Percentiles rank a stretch among this genome's conserved stretches.
phyloP scores from a whole-genome alignment of 169 alveolate genomes.

The Cryptosporidium parvum region DNA sequence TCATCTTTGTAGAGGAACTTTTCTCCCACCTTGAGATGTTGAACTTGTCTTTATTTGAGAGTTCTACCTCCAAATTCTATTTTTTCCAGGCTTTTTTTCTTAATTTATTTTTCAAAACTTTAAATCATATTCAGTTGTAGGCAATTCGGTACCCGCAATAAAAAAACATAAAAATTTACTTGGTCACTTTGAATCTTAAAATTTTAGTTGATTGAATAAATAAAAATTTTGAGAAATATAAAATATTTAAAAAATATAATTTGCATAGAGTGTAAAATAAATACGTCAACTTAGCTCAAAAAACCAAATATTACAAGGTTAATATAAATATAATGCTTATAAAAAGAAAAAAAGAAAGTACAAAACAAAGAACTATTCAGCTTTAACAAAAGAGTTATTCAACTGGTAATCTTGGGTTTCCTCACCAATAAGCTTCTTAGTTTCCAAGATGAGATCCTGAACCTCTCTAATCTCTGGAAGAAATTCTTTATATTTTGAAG shows the following conservation, averaged over 20 bases:
- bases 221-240: not conserved
- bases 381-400: not conserved
- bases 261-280: too few relatives aligned
- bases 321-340: too few relatives aligned
- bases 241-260: too few relatives aligned
- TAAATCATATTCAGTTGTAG: not conserved
- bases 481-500: slow-evolving; percentile 11
- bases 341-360: not conserved
- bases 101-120: too few relatives aligned
- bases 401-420: not conserved
- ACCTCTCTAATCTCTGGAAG: slow-evolving; percentile 25
- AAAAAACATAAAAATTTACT: not conserved
- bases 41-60: not conserved
- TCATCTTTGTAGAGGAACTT: not conserved
- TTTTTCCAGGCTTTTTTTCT: not conserved
- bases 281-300: not conserved
- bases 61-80: too few relatives aligned
- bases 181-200: not conserved
- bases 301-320: not conserved
- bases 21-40: not conserved
- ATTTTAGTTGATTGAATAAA: not conserved
- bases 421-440: slow-evolving; percentile 9
- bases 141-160: not conserved
- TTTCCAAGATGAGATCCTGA: slow-evolving; percentile 20
- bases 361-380: not conserved